These are phyloP conservation scores for Ananas comosus DNA, from an alignment of 176 grass and related monocot species.

Conservation along the genomic window DNA sequence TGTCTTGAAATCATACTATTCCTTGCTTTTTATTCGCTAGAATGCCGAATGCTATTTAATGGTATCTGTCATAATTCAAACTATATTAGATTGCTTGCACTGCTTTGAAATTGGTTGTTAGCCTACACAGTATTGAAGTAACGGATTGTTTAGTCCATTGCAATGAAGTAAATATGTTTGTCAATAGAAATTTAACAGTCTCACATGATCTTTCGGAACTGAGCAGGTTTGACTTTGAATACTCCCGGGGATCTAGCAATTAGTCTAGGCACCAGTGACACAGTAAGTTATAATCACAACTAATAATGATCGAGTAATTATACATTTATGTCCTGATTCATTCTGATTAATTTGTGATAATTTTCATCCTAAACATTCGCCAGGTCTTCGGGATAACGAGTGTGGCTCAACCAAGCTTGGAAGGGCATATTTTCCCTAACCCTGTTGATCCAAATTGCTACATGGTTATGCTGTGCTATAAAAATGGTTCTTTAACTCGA, in stretches of 20 bases:
- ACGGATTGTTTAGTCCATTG: too few species aligned
- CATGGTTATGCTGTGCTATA: conserved; percentile 97
- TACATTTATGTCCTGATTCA: not conserved
- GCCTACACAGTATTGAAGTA: too few species aligned
- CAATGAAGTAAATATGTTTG: too few species aligned
- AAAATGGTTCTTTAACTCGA: conserved; percentile 96
- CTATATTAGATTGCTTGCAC: conserved; percentile 10
- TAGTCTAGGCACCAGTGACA: conserved; percentile 97
- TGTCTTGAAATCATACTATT: not conserved
- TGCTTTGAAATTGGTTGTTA: too few species aligned
- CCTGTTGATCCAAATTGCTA: conserved; percentile 82
- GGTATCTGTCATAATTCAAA: not conserved
- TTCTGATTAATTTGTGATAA: not conserved
- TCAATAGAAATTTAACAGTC: too few species aligned
- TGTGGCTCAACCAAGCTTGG: conserved; percentile 74
- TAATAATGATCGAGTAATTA: not conserved
- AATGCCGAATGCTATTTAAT: not conserved
- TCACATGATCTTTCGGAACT: conserved; percentile 8
- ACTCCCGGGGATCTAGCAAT: conserved; percentile 87
- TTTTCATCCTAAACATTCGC: not conserved
- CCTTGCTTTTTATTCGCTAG: too few species aligned
- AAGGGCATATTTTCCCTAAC: conserved; percentile 97
- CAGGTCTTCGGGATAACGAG: conserved; percentile 92
- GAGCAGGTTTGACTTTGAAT: conserved; percentile 79
- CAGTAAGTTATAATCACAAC: conserved; percentile 43